Evolutionary conservation across 495 filamentous ascomycete species (phyloP), one percentile per base, ranked within the genome.

Genomic region (Talaromyces wortmannii): DNA sequence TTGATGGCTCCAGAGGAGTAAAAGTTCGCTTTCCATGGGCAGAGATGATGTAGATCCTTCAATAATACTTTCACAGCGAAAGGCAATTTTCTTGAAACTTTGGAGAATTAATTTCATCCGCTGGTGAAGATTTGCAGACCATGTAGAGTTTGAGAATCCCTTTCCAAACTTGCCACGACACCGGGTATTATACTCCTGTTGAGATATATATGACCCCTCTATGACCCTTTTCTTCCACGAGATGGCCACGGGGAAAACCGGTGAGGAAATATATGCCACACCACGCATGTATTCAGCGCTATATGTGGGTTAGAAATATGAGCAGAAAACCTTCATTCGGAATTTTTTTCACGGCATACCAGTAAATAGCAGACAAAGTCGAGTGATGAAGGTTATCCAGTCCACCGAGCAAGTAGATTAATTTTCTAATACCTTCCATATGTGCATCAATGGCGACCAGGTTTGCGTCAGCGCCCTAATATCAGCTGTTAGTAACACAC

Each of bases 391-490:
- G 45, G 36, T 16, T 48, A 23, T 61, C 55, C 45, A 61, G 36
- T 15, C 59, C 56, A 33, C 59, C 59, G 5, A 48, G 29, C 16
- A 45, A 45, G n/a, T 16, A 40, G 17, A 61, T 36, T 13, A 59
- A 52, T 45, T 56, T 59, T 11, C 55, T 51, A 33, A 61, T 31
- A 31, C 56, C 59, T 10, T 61, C 55, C 40, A 61, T 59, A 50
- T 61, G 57, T 23, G 49, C 50, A 16, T 61, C 45, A 7, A 48
- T 48, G 11, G 56, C 55, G 18, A 50, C 59, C 17, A 59, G 32
- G 11, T 61, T 58, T 44, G 44, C 53, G 43, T 61, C 56, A 31
- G 53, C 45, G 12, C 52, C 56, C 57, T 56, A 29, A 1, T 40
- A 32, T 31, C 17, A 13, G 2, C 13, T 32, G 49, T 51, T 23